Percentiles rank a stretch among this genome's conserved stretches.
Evolutionary conservation across 2,329 filamentous ascomycete genomes (phyloP).

Genomic region (Rutstroemia sydowiana): DNA sequence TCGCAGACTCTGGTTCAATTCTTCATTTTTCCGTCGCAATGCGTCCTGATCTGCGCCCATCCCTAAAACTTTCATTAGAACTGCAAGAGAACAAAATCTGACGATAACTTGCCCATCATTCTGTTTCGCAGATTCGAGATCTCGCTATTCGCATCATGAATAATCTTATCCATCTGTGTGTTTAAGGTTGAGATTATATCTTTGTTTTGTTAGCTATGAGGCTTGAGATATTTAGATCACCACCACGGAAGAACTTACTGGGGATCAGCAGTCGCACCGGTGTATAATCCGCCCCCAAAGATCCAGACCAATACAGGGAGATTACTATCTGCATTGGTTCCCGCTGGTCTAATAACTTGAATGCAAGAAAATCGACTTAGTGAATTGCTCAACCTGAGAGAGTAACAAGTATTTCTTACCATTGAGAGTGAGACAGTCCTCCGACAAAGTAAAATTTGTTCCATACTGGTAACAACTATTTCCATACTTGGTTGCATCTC

Average conservation of each 20-base stretch:
- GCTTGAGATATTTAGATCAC: neutral
- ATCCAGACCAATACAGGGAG: conserved; percentile 48
- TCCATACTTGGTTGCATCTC: conserved; percentile 36
- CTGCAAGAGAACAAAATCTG: neutral
- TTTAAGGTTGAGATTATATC: conserved; percentile 59
- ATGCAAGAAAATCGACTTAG: conserved; percentile 6
- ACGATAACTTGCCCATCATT: conserved; percentile 44
- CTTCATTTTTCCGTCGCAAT: conserved; percentile 63
- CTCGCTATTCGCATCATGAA: conserved; percentile 68
- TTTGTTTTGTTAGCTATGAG: neutral
- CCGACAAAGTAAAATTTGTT: conserved; percentile 34
- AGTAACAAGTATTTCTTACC: conserved; percentile 12
- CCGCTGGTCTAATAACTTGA: conserved; percentile 36
- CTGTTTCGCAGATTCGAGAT: conserved; percentile 60
- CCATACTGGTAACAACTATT: conserved; percentile 42
- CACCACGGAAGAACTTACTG: conserved; percentile 27
- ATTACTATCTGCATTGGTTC: conserved; percentile 25
- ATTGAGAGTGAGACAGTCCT: conserved; percentile 42
- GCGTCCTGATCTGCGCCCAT: conserved; percentile 55
- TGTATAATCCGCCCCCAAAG: conserved; percentile 47
- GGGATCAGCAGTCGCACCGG: conserved; percentile 43
- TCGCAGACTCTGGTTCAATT: conserved; percentile 56
- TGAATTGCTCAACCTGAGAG: neutral
- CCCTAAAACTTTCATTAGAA: conserved; percentile 30
- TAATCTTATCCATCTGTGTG: conserved; percentile 61